A percentile compares a stretch with the other conserved stretches of the same genome.
Conservation (phyloP, 257 asterid species). For the Fraxinus anomala region DNA sequence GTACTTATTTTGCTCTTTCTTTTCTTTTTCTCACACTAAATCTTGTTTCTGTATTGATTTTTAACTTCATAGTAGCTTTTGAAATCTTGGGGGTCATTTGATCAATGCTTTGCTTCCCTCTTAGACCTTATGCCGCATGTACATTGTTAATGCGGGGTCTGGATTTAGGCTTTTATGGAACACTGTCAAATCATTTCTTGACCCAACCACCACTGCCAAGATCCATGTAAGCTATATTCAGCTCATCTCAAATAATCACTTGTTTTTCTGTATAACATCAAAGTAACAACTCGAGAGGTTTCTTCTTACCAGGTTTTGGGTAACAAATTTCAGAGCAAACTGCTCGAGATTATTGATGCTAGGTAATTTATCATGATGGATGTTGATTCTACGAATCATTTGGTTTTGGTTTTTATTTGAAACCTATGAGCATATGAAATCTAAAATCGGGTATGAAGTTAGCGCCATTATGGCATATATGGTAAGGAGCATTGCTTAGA, state of each 20-base stretch:
- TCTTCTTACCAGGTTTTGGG: conserved; percentile 64
- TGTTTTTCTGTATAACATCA: not conserved
- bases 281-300: conserved; percentile 2
- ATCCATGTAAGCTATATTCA: conserved; percentile 58
- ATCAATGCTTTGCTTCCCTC: not conserved
- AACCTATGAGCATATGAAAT: not conserved
- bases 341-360: conserved; percentile 89
- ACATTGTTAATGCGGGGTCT: conserved; percentile 91
- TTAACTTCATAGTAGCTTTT: not conserved
- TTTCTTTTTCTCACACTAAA: not conserved
- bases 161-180: conserved; percentile 98
- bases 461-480: not conserved
- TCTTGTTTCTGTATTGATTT: not conserved
- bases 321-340: conserved; percentile 87
- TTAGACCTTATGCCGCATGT: conserved; percentile 89
- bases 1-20: conserved; percentile 28
- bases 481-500: not conserved
- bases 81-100: not conserved
- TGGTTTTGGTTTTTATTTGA: not conserved
- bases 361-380: conserved; percentile 41
- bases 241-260: not conserved
- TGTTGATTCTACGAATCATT: not conserved
- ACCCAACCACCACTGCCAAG: conserved; percentile 95
- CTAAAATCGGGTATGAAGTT: not conserved
- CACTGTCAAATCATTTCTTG: conserved; percentile 91